These are phyloP conservation scores for Artomyces pyxidatus DNA, from an alignment of 768 basidiomycete species.

Conservation along the genomic window DNA sequence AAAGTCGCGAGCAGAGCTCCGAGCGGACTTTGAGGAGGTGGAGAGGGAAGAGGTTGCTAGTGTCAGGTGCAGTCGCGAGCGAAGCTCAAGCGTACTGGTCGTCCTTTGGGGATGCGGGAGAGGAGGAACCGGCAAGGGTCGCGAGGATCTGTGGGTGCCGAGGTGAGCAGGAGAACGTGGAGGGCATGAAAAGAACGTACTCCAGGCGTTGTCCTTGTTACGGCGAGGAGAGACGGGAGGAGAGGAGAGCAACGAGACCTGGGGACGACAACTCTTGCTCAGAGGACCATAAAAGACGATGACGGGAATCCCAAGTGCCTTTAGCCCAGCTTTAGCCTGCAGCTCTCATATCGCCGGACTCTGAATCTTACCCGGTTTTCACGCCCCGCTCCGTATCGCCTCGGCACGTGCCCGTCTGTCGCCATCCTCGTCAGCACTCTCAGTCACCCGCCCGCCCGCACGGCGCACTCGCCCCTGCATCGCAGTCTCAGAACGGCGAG, in stretches of 20 bases:
- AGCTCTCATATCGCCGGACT: not conserved
- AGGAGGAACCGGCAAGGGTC: constrained; percentile 85
- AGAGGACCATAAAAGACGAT: constrained; percentile 15
- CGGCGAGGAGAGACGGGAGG: constrained; percentile 38
- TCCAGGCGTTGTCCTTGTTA: constrained; percentile 47
- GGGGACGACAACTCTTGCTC: constrained; percentile 17
- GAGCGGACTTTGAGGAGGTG: not conserved
- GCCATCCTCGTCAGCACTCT: too few species aligned
- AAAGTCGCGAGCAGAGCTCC: constrained; percentile 21
- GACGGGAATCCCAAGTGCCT: not conserved
- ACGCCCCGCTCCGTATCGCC: not conserved
- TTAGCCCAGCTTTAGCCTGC: not conserved
- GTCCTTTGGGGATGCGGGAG: constrained; percentile 38
- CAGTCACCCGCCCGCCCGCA: too few species aligned
- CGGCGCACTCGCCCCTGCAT: too few species aligned
- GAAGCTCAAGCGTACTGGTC: constrained; percentile 27
- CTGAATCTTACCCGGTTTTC: not conserved
- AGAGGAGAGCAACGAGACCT: constrained; percentile 22
- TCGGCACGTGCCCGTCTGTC: not conserved
- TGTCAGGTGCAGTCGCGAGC: not conserved
- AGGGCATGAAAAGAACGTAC: constrained; percentile 17
- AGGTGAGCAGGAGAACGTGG: not conserved
- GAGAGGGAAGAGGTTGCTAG: not conserved
- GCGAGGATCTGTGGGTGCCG: constrained; percentile 56
- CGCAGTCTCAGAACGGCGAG: too few species aligned